Evolutionary conservation across 2,329 filamentous ascomycete genomes (phyloP).

Genomic region (Talaromyces atroroseus): DNA sequence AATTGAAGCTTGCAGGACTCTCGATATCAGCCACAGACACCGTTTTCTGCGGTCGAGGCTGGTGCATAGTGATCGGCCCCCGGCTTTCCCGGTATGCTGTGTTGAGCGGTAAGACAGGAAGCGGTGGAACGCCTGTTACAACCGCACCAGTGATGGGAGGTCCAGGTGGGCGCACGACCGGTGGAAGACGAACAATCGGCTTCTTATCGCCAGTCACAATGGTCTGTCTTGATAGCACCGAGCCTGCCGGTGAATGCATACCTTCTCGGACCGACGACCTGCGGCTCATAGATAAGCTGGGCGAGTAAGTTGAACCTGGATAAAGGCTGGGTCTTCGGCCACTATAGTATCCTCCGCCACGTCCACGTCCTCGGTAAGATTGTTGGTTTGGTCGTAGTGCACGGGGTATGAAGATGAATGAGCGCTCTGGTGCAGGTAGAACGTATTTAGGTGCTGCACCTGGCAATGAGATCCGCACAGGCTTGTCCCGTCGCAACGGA

Average conservation of each 20-base stretch:
- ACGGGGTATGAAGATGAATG: slow-evolving; percentile 96
- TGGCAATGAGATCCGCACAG: slow-evolving; percentile 87
- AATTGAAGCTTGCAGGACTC: slow-evolving; percentile 61
- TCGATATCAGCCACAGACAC: slow-evolving; percentile 93
- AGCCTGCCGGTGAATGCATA: slow-evolving; percentile 74
- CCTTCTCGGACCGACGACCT: slow-evolving; percentile 75
- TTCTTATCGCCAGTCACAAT: slow-evolving; percentile 56
- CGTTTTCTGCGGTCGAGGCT: slow-evolving; percentile 88
- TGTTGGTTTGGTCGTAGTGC: slow-evolving; percentile 91
- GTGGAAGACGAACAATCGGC: slow-evolving; percentile 79
- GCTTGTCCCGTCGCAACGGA: slow-evolving; percentile 89
- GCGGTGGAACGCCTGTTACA: slow-evolving; percentile 16
- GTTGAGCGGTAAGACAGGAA: slow-evolving; percentile 47
- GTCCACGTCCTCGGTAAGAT: slow-evolving; percentile 62
- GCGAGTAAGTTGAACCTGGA: slow-evolving; percentile 73
- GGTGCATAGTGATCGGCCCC: slow-evolving; percentile 71
- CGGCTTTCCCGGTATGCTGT: slow-evolving; percentile 57
- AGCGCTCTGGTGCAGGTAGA: slow-evolving; percentile 81
- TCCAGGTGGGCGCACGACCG: slow-evolving; percentile 42
- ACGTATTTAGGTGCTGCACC: slow-evolving; percentile 76
- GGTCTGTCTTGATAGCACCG: slow-evolving; percentile 64
- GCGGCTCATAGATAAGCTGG: slow-evolving; percentile 81
- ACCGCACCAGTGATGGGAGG: slow-evolving; percentile 16
- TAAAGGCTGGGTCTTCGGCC: slow-evolving; percentile 67
- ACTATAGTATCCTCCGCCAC: slow-evolving; percentile 59